Evolutionary conservation across 1,139 yeast genomes (phyloP).

Genomic region (Zygosaccharomyces sapae): DNA sequence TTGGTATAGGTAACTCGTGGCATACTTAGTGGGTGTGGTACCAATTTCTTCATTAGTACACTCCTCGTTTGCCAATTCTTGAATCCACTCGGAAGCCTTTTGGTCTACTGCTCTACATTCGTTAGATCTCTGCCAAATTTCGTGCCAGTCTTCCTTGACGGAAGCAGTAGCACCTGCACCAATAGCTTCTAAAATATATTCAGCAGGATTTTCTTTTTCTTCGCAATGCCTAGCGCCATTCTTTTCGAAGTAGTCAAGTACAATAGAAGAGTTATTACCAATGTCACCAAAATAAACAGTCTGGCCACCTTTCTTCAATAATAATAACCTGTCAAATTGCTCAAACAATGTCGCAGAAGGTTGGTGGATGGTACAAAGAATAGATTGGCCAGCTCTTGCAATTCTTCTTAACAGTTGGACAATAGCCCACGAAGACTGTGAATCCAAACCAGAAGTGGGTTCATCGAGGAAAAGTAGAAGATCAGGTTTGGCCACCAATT

Average conservation of each 20-base stretch:
- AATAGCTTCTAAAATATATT: constrained; percentile 53
- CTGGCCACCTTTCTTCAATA: constrained; percentile 44
- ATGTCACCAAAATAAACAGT: constrained; percentile 45
- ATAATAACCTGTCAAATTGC: constrained; percentile 41
- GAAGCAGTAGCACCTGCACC: constrained; percentile 47
- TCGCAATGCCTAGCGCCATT: constrained; percentile 20
- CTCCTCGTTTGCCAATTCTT: constrained; percentile 18
- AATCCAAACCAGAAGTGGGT: constrained; percentile 49
- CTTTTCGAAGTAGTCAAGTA: constrained; percentile 41
- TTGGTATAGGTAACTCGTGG: constrained; percentile 34
- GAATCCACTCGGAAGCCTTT: constrained; percentile 25
- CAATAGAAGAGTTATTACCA: constrained; percentile 47
- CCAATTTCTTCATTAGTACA: constrained; percentile 20
- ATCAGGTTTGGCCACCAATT: constrained; percentile 47
- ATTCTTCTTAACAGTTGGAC: constrained; percentile 42
- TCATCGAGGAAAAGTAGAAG: constrained; percentile 45
- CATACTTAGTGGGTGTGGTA: constrained; percentile 35
- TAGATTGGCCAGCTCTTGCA: constrained; percentile 47
- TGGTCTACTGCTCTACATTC: constrained; percentile 29
- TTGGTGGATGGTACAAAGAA: constrained; percentile 47
- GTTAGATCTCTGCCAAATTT: constrained; percentile 43
- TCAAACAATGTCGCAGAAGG: constrained; percentile 36
- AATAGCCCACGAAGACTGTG: constrained; percentile 48
- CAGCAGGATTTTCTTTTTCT: constrained; percentile 52
- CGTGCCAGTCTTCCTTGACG: constrained; percentile 43